Evolutionary conservation across 73 alveolate species (phyloP).

Genomic region (Paramecium pentaurelia): DNA sequence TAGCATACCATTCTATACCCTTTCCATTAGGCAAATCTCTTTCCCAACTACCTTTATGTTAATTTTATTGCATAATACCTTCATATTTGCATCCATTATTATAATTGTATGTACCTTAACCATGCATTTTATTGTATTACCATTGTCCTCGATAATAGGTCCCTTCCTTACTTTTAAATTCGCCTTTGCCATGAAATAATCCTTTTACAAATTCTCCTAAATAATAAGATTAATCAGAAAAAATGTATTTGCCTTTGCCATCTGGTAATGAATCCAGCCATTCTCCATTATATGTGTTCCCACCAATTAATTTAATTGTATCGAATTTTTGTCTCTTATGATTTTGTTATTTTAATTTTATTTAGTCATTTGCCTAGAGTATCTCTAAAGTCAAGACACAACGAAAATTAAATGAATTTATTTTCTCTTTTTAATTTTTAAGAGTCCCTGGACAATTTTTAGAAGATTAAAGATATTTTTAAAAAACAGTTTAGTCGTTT

Average conservation of each 20-base stretch:
- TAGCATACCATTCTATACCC: neutral
- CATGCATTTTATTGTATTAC: slow-evolving; percentile 68
- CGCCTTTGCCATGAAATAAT: slow-evolving; percentile 68
- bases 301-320: slow-evolving; percentile 19
- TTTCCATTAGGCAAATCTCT: neutral
- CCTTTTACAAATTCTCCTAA: slow-evolving; percentile 69
- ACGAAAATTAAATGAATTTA: neutral
- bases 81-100: slow-evolving; percentile 22
- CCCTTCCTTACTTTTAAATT: slow-evolving; percentile 60
- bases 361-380: neutral
- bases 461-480: neutral
- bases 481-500: neutral
- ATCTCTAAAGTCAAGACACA: neutral
- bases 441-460: neutral
- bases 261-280: neutral
- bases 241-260: slow-evolving; percentile 69
- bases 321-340: neutral
- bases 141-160: slow-evolving; percentile 72
- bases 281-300: slow-evolving; percentile 7
- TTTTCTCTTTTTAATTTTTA: neutral
- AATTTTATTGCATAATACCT: neutral
- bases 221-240: slow-evolving; percentile 66
- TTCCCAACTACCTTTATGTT: neutral
- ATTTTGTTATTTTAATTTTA: neutral
- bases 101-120: slow-evolving; percentile 58